A percentile compares a stretch with the other conserved stretches of the same genome.
phyloP scores from a whole-genome alignment of 768 basidiomycete genomes.

The Mycena rebaudengoi region DNA sequence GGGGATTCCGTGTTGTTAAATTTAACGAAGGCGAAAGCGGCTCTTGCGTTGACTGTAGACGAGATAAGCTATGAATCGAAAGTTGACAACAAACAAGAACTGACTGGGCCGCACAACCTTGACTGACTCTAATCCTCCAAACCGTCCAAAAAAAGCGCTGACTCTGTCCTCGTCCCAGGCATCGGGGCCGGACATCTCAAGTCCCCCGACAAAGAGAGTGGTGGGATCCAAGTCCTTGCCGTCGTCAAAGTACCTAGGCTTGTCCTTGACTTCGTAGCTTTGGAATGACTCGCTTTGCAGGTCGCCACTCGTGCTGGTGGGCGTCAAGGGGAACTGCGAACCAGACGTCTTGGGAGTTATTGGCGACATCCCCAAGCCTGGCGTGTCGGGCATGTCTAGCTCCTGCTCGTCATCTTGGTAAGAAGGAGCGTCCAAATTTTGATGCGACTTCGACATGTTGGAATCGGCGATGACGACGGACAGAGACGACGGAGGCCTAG shows the following conservation, averaged over 20 bases:
- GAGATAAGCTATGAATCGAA: background rate
- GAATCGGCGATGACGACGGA: conserved; percentile 18
- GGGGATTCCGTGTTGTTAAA: conserved; percentile 71
- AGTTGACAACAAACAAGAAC: conserved; percentile 29
- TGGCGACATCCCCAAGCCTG: conserved; percentile 56
- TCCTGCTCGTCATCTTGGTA: conserved; percentile 39
- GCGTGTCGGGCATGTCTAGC: conserved; percentile 52
- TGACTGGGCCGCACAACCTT: conserved; percentile 73
- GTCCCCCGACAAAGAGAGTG: conserved; percentile 80
- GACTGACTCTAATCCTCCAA: conserved; percentile 70
- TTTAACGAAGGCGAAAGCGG: conserved; percentile 84
- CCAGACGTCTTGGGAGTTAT: conserved; percentile 60
- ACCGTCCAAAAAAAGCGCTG: conserved; percentile 64
- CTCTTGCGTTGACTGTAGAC: conserved; percentile 61
- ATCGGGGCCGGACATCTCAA: conserved; percentile 68
- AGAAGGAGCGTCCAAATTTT: conserved; percentile 14
- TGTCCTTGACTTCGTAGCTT: conserved; percentile 34
- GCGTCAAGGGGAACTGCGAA: conserved; percentile 59
- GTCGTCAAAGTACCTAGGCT: conserved; percentile 30
- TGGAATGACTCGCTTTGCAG: conserved; percentile 39
- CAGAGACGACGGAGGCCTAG: conserved; percentile 12
- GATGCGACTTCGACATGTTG: conserved; percentile 4
- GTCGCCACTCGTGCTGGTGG: conserved; percentile 48
- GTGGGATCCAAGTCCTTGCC: conserved; percentile 66
- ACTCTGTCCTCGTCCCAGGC: conserved; percentile 79